Base-by-base conservation (phyloP, 2,329 filamentous ascomycete genomes). In the Curvularia sp. region DNA sequence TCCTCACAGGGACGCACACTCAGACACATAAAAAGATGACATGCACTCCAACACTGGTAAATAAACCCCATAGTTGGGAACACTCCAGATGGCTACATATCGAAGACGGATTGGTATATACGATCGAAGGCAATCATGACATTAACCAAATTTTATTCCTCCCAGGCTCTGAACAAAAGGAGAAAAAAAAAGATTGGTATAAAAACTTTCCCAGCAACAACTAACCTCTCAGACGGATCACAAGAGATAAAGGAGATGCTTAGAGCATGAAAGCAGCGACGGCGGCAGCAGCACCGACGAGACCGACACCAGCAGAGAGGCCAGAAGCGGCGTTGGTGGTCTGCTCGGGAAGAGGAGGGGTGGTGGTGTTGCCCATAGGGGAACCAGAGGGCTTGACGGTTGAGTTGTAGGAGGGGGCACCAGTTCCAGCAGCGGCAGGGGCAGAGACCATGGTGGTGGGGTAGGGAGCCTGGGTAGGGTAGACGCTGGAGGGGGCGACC, bases 221-320 rank as follows among this genome's bases (percentile, higher is more conserved):
- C n/a, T n/a, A n/a, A n/a, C n/a, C n/a, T n/a, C n/a, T n/a, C n/a
- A n/a, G n/a, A n/a, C n/a, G n/a, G n/a, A 32, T 12, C 43, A 28
- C 13, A 13, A 12, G n/a, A 46, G 15, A 19, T 13, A 12, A 43
- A 41, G 42, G 56, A 61, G 52, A 50, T 47, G 58, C 63, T 69
- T 76, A 76, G 48, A 77, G 64, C 67, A 80, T 72, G 64, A 78
- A 74, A 56, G 77, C 78, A 36, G 25, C 32, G 15, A 78, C 64
- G 62, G 74, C 78, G 53, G 77, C 79, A 23, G 76, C 75, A 42
- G 77, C 71, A 59, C 78, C 79, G 39, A 71, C 76, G 55, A 80
- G 68, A 69, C 76, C 72, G 62, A 78, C 69, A 51, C 72, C 74
- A 49, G 73, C 74, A 57, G 70, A 56, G 59, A 76, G 46, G 39